Evolutionary conservation across 257 asterid species (phyloP), one percentile per base, ranked within the genome.

Genomic region (Penstemon eatonii): DNA sequence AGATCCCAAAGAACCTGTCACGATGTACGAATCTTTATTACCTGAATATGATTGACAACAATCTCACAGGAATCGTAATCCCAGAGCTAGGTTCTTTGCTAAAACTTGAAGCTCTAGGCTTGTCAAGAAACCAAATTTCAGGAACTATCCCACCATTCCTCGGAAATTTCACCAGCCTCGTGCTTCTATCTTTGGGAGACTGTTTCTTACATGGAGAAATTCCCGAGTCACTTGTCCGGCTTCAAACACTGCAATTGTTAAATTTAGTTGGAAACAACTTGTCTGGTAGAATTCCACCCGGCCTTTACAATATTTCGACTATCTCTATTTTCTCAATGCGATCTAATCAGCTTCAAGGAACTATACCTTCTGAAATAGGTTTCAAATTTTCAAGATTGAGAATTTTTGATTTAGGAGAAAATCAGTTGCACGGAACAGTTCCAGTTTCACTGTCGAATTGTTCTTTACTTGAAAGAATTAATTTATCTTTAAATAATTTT

Each of bases 81-180:
- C 9, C 33, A 4, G 72, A 75, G 41, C 54, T 79, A 11, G 74
- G 79, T 13, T 65, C 67, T 13, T 61, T 82, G 55, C 25, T 45
- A 5, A 65, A 73, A 33, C 77, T 82, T 13, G 13, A 71, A 61
- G 5, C 7, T 56, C 42, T 79, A 5, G 41, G 9, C 46, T 33
- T 81, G 38, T 65, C 71, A 9, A 11, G 5, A 11, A 81, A 78
- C 63, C 13, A 36, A 4, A 38, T 77, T 12, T 68, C 69, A 0
- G 84, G 84, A 15, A 6, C 62, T 7, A 77, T 83, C 55, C 83
- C 81, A 6, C 69, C 51, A 36, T 79, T 69, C 1, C 9, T 82
- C 8, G 85, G 80, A 13, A 79, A 79, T 51, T 49, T 83, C 13
- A 70, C 85, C 6, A 57, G 65, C 33, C 63, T 79, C 3, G 19